Percentiles rank a stretch among this genome's conserved stretches.
Conservation (phyloP, 1,284 basidiomycete genomes). For the Inonotus obliquus region DNA sequence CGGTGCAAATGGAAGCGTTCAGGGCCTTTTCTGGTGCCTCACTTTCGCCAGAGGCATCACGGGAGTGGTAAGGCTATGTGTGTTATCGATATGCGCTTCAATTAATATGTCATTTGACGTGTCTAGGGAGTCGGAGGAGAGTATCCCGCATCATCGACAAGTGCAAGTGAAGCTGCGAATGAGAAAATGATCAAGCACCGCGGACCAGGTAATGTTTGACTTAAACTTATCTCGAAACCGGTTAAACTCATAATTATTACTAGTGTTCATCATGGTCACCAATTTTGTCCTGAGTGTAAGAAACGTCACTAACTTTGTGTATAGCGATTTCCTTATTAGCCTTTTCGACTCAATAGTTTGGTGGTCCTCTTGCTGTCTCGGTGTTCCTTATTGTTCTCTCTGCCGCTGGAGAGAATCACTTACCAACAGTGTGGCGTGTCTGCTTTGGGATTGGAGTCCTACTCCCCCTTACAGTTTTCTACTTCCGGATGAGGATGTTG, state of each 20-base stretch:
- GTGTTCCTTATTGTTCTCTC: conserved; percentile 72
- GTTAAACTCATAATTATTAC: background rate
- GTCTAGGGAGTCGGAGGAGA: conserved; percentile 67
- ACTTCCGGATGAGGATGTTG: conserved; percentile 69
- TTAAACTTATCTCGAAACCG: conserved; percentile 8
- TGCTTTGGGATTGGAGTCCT: conserved; percentile 71
- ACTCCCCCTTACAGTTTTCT: conserved; percentile 65
- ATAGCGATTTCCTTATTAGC: conserved; percentile 8
- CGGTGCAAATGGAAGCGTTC: conserved; percentile 51
- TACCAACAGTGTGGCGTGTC: conserved; percentile 72
- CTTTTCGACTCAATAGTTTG: conserved; percentile 42
- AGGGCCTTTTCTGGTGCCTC: conserved; percentile 74
- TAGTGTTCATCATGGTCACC: conserved; percentile 71
- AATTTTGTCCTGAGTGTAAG: conserved; percentile 58
- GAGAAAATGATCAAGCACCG: conserved; percentile 59
- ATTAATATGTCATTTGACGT: background rate
- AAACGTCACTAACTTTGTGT: conserved; percentile 10
- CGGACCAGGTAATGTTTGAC: conserved; percentile 45
- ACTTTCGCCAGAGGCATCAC: conserved; percentile 69
- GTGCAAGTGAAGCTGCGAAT: conserved; percentile 69
- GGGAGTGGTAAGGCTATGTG: conserved; percentile 49
- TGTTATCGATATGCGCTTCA: background rate
- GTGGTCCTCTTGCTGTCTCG: conserved; percentile 64
- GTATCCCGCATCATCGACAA: conserved; percentile 69
- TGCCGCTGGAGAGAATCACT: conserved; percentile 57